A percentile compares a stretch with the other conserved stretches of the same genome.
phyloP scores from a whole-genome alignment of 495 filamentous ascomycete species.

The Peziza echinospora region DNA sequence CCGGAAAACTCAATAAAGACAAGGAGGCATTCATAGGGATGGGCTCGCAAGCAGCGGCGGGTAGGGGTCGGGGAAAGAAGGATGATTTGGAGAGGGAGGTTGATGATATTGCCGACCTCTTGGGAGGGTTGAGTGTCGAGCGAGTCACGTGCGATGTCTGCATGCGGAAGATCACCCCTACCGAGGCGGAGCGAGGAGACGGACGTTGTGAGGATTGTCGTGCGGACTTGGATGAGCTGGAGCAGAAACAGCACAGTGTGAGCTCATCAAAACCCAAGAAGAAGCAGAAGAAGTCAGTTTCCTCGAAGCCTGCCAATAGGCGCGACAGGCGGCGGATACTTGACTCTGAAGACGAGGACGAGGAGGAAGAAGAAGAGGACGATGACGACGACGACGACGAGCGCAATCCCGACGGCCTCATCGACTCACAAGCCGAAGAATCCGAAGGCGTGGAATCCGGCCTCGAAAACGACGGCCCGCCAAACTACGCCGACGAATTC shows the following conservation, averaged over 20 bases:
- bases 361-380: conserved; percentile 21
- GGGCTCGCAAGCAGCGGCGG: conserved; percentile 23
- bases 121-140: conserved; percentile 62
- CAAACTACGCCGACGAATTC: too few relatives aligned
- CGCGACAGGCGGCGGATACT: conserved; percentile 19
- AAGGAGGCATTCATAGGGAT: conserved; percentile 54
- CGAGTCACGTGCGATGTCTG: conserved; percentile 79
- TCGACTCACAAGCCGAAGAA: background rate
- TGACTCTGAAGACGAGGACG: conserved; percentile 31
- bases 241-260: background rate
- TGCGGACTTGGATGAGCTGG: conserved; percentile 32
- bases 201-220: conserved; percentile 55
- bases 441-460: background rate
- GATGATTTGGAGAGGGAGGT: conserved; percentile 29
- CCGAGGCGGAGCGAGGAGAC: conserved; percentile 34
- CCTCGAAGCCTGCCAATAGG: conserved; percentile 18
- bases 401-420: conserved; percentile 13
- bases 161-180: conserved; percentile 40
- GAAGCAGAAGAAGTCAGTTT: conserved; percentile 13
- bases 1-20: conserved; percentile 63
- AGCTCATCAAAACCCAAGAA: conserved; percentile 9
- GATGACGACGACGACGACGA: conserved; percentile 18
- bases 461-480: background rate
- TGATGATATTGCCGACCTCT: conserved; percentile 65
- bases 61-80: conserved; percentile 21